Evolutionary conservation across 2,329 filamentous ascomycete species (phyloP).

Genomic region (Trichoderma sp.): DNA sequence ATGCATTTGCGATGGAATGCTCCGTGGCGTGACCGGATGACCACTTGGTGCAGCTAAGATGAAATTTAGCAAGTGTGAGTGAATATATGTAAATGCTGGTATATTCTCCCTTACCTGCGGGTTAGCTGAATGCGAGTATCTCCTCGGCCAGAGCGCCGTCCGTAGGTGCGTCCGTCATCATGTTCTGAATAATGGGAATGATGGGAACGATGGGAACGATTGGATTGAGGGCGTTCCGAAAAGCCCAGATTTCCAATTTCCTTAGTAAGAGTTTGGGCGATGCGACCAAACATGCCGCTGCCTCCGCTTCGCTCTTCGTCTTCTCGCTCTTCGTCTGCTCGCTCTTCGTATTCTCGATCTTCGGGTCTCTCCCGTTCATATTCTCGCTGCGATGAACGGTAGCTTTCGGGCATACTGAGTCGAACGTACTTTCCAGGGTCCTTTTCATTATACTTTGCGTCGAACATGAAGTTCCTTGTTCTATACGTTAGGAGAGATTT

Average conservation of each 20-base stretch:
- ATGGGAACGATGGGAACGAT: background rate
- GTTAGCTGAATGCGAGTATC: constrained; percentile 48
- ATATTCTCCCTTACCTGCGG: constrained; percentile 40
- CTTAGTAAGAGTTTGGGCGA: background rate
- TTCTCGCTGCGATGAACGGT: constrained; percentile 16
- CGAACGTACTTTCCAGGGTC: constrained; percentile 50
- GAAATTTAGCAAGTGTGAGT: background rate
- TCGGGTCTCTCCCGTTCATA: background rate
- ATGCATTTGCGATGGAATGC: constrained; percentile 85
- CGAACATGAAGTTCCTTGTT: constrained; percentile 74
- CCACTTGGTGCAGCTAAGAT: constrained; percentile 46
- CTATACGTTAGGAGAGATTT: background rate
- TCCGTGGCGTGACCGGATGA: constrained; percentile 51
- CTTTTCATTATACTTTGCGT: constrained; percentile 67
- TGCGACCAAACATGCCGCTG: background rate
- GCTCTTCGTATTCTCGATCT: background rate
- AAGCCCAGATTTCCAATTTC: constrained; percentile 15
- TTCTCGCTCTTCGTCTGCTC: background rate
- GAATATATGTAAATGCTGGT: background rate
- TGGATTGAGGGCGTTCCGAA: background rate
- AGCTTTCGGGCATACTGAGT: constrained; percentile 36
- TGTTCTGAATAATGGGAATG: background rate
- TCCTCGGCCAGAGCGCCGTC: constrained; percentile 23
- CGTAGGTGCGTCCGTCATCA: constrained; percentile 1
- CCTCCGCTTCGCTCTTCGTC: background rate